Base-by-base conservation (phyloP, 176 grass and related monocot species). In the Raddia distichophylla region DNA sequence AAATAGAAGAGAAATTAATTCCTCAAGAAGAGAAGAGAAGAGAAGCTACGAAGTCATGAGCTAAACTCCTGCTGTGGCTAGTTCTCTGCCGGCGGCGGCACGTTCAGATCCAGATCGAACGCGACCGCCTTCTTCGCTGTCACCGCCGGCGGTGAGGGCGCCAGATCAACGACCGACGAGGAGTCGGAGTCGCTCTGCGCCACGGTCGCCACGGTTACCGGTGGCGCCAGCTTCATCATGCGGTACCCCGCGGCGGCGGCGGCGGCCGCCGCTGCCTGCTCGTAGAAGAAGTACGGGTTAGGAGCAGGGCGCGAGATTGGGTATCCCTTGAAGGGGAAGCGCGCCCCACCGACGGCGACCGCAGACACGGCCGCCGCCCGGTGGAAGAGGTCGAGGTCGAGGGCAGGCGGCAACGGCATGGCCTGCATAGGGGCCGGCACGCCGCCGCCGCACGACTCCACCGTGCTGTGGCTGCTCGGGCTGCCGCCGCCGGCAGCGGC, bases 81-180 rank as follows among this genome's bases (percentile, higher is more conserved):
- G 67, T 89, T 80, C 86, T 94, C 92, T 43, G 74, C 80, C 60
- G 90, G 86, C 79, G 95, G 95, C 14, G 92, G 92, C 45, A 85
- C n/a, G 78, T 98, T 98, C 50, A 98, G 92, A 91, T 98, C 95
- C 70, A 98, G 86, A 73, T 98, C 88, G 34, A 97, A 85, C 27
- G 44, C 54, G 8, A 32, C 43, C 33, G 80, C 71, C 69, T 89
- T 94, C 4, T 63, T 83, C 4, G n/a, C 50, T 1, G 49, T 46
- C 32, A 67, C 78, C 3, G 80, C 78, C 6, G 89, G 74, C 0
- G 89, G 84, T 7, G 82, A 79, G 7, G 81, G 77, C 3, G 87
- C 51, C 27, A 83, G 82, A 81, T 93, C 89, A 17, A 93, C 85
- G 3, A 94, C 81, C 33, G 84, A 90, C 44, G 93, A 91, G 43